Evolutionary conservation across 352 stramenopile genomes (phyloP), one percentile per base, ranked within the genome.

Genomic region (Globisporangium iwayamae): DNA sequence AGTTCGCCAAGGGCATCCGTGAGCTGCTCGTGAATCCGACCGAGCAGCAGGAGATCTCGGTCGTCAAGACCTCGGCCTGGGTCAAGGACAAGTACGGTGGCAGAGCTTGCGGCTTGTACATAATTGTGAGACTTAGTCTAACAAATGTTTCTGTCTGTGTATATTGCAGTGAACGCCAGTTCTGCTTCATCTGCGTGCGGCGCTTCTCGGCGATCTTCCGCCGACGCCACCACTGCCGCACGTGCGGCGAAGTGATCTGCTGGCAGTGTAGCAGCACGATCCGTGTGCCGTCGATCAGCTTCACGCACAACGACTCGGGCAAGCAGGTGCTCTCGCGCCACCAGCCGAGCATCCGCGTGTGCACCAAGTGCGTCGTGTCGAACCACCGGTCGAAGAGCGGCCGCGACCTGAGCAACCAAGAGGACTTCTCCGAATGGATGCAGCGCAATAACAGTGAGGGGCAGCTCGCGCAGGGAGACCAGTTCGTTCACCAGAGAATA

Each of bases 221-320:
- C 36, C 83, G 87, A 1, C 83, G 83, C n/a, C 88, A 96, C 60
- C 88, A 96, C 62, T 96, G 88, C 66, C 86, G 88, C 47, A 91
- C 83, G 34, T 96, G 88, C 52, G 88, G 88, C 7, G 85, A 93
- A 74, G 81, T 96, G 41, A 94, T 96, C 57, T 96, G 88, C 67
- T 93, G 83, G 79, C 81, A 91, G 22, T 96, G 87, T 65, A 94
- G 85, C 62, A 89, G 80, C 57, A 93, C 86, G 54, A 91, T 96
- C 28, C 82, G 82, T 18, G 87, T 93, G 20, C 81, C 87, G 30
- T 91, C 85, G 10, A 91, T 92, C 67, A 94, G 83, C 66, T 94
- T 94, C 55, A 87, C 85, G 39, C 82, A 93, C 63, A 92, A 89
- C 57, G 85, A 91, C 50, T 83, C 81, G 36, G 85, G 85, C 47